A percentile compares a stretch with the other conserved stretches of the same genome.
These are phyloP conservation scores for Debaryomyces maramus DNA, from an alignment of 805 yeast genomes.

Conservation along the genomic window DNA sequence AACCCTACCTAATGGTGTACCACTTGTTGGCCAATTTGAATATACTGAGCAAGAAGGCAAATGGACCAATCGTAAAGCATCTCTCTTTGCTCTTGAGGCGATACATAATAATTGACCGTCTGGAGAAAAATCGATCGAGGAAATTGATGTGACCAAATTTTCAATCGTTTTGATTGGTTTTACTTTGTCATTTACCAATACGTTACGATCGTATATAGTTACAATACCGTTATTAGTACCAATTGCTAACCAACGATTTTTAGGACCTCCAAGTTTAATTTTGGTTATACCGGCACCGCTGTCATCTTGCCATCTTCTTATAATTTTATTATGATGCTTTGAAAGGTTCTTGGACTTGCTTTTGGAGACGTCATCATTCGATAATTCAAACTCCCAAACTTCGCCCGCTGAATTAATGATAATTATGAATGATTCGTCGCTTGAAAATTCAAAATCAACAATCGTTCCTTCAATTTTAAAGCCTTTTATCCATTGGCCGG, in stretches of 20 bases:
- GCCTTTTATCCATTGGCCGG: slow-evolving; percentile 86
- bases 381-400: slow-evolving; percentile 74
- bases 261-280: slow-evolving; percentile 67
- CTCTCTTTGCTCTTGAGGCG: slow-evolving; percentile 82
- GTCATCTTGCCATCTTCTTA: slow-evolving; percentile 78
- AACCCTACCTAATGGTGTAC: slow-evolving; percentile 95
- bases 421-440: slow-evolving; percentile 44
- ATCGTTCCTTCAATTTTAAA: slow-evolving; percentile 87
- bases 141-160: slow-evolving; percentile 78
- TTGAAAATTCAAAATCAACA: slow-evolving; percentile 74
- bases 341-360: slow-evolving; percentile 3
- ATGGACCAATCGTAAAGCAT: slow-evolving; percentile 84
- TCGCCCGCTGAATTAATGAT: slow-evolving; percentile 80
- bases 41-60: slow-evolving; percentile 84
- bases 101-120: slow-evolving; percentile 90
- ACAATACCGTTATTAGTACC: slow-evolving; percentile 91
- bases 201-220: slow-evolving; percentile 68
- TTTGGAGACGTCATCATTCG: slow-evolving; percentile 22
- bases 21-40: slow-evolving; percentile 96
- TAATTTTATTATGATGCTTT: slow-evolving; percentile 39
- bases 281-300: slow-evolving; percentile 83
- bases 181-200: slow-evolving; percentile 19
- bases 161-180: slow-evolving; percentile 68
- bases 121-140: slow-evolving; percentile 68
- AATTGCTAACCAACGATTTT: slow-evolving; percentile 80